These are phyloP conservation scores for Leptographium galeiforme DNA, from an alignment of 2,329 filamentous ascomycete species.

Conservation along the genomic window DNA sequence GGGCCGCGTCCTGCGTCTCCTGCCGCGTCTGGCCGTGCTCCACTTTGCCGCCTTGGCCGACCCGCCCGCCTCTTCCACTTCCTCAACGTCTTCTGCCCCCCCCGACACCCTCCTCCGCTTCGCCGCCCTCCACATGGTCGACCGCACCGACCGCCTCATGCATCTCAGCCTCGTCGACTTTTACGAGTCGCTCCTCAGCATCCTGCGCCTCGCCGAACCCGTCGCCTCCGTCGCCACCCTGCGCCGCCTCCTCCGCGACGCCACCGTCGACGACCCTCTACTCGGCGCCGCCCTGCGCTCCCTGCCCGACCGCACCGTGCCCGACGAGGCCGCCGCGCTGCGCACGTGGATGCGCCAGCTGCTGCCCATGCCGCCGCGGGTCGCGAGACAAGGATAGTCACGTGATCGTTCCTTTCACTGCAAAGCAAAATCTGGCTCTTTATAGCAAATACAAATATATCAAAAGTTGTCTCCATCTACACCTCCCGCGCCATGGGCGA, in stretches of 20 bases:
- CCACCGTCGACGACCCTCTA: constrained; percentile 23
- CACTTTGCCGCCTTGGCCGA: constrained; percentile 26
- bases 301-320: constrained; percentile 34
- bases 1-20: constrained; percentile 35
- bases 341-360: constrained; percentile 30
- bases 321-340: constrained; percentile 36
- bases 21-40: constrained; percentile 35
- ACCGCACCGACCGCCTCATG: constrained; percentile 34
- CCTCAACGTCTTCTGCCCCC: background rate
- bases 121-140: constrained; percentile 37
- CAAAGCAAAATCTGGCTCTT: no score
- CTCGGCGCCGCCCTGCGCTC: constrained; percentile 25
- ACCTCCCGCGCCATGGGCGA: constrained; percentile 2
- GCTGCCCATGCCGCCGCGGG: constrained; percentile 16
- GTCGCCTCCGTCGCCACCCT: constrained; percentile 24
- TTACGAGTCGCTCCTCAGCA: constrained; percentile 34
- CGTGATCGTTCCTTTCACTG: no score
- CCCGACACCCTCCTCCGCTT: constrained; percentile 31
- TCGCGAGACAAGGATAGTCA: constrained; percentile 4
- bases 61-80: constrained; percentile 32
- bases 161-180: constrained; percentile 38
- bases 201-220: constrained; percentile 25
- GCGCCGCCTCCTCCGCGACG: constrained; percentile 24
- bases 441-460: background rate
- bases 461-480: background rate